Evolutionary conservation across 768 basidiomycete genomes (phyloP).

Genomic region (Cystobasidium tubakii): DNA sequence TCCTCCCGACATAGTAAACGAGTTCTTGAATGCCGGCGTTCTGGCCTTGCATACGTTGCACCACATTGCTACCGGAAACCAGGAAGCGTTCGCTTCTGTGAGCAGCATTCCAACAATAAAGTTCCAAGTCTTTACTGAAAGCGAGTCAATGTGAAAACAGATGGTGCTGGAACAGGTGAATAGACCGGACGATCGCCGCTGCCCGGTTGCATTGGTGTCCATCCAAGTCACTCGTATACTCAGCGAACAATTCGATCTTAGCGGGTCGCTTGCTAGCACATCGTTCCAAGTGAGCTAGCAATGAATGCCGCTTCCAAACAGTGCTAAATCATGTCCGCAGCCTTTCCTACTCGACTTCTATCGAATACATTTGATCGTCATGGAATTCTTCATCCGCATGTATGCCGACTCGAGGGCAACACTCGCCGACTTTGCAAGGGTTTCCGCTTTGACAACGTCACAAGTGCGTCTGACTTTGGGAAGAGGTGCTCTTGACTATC

Average conservation of each 20-base stretch:
- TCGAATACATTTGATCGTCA: constrained; percentile 67
- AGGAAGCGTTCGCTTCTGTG: constrained; percentile 9
- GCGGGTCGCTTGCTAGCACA: constrained; percentile 28
- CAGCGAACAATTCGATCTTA: constrained; percentile 77
- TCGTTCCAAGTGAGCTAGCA: constrained; percentile 13
- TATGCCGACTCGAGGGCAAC: constrained; percentile 83
- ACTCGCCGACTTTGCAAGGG: constrained; percentile 66
- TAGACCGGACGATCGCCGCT: constrained; percentile 65
- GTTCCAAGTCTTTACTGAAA: background rate
- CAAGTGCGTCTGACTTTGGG: constrained; percentile 61
- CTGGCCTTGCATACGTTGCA: constrained; percentile 27
- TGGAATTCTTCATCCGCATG: constrained; percentile 83
- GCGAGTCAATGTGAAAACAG: constrained; percentile 49
- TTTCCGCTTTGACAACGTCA: constrained; percentile 70
- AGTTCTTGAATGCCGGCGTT: constrained; percentile 14
- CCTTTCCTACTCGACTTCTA: constrained; percentile 82
- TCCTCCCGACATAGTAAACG: background rate
- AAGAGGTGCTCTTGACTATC: background rate
- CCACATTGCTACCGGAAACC: background rate
- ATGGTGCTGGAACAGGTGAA: constrained; percentile 73
- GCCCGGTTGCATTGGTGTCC: constrained; percentile 75
- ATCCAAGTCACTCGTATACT: constrained; percentile 78
- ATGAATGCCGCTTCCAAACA: no score
- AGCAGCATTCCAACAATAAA: background rate
- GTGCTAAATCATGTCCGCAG: constrained; percentile 67